phyloP scores from a whole-genome alignment of 202 grass and related monocot species.

The Miscanthus sacchariflorus region DNA sequence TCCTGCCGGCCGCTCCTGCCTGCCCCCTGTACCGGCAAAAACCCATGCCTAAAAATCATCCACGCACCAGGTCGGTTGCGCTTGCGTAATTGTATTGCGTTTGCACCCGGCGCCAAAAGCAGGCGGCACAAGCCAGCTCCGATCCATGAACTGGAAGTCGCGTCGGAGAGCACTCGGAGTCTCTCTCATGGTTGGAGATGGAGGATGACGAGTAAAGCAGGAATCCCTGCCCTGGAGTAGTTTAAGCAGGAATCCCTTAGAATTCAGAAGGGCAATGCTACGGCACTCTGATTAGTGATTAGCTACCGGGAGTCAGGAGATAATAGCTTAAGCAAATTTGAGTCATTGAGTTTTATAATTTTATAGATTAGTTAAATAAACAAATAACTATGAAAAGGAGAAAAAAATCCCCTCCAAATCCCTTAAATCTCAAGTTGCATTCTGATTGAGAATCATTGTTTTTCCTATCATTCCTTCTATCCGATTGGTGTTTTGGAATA shows the following conservation, averaged over 20 bases:
- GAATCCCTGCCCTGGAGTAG: neutral
- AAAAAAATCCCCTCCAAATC: no score
- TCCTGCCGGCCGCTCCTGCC: neutral
- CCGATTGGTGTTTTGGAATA: no score
- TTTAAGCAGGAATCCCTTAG: neutral
- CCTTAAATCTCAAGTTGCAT: neutral
- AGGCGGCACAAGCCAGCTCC: neutral
- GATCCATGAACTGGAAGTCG: neutral
- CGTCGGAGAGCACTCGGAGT: constrained; percentile 36
- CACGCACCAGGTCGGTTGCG: constrained; percentile 13
- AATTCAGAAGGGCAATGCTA: neutral
- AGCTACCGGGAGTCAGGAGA: neutral
- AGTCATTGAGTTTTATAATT: neutral
- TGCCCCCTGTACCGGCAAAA: neutral
- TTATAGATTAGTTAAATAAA: neutral
- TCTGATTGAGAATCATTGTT: neutral
- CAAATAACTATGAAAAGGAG: no score
- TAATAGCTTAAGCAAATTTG: neutral
- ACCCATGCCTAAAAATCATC: neutral
- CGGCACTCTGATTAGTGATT: neutral
- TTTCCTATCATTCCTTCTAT: neutral
- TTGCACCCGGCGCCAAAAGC: neutral
- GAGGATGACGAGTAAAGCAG: constrained; percentile 44
- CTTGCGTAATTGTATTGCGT: neutral
- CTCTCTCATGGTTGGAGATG: neutral